A percentile compares a stretch with the other conserved stretches of the same genome.
These are phyloP conservation scores for Colletotrichum sp. DNA, from an alignment of 2,329 filamentous ascomycete genomes.

Conservation along the genomic window DNA sequence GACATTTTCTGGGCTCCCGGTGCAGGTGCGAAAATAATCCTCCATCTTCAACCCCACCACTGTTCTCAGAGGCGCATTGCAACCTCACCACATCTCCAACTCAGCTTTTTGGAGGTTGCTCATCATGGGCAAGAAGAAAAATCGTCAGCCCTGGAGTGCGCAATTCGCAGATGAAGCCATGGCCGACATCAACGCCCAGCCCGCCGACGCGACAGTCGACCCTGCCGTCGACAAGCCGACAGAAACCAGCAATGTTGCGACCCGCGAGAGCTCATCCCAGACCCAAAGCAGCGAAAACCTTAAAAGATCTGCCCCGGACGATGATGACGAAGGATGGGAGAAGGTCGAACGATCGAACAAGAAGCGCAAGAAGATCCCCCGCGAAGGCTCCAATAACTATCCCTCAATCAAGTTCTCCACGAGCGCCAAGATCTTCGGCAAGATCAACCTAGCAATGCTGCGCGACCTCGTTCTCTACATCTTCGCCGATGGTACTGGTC, in stretches of 20 bases:
- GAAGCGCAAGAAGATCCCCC: slow-evolving; percentile 67
- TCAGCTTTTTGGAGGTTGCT: background rate
- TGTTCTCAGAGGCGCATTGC: background rate
- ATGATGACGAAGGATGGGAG: slow-evolving; percentile 56
- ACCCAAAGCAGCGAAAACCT: slow-evolving; percentile 43
- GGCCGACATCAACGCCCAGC: background rate
- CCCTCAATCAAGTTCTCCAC: slow-evolving; percentile 63
- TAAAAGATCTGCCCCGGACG: slow-evolving; percentile 53
- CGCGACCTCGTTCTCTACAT: slow-evolving; percentile 71
- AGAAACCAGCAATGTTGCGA: background rate
- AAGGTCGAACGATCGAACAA: slow-evolving; percentile 59
- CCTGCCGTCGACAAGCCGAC: background rate
- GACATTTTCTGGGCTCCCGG: background rate
- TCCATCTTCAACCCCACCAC: background rate
- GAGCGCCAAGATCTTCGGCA: slow-evolving; percentile 63
- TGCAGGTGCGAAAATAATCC: background rate
- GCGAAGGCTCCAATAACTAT: slow-evolving; percentile 60
- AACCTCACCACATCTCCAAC: background rate
- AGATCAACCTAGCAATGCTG: slow-evolving; percentile 67
- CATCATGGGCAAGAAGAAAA: slow-evolving; percentile 10
- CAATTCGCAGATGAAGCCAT: background rate
- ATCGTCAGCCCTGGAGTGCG: slow-evolving; percentile 8
- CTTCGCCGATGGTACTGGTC: slow-evolving; percentile 68
- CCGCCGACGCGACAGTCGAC: background rate
- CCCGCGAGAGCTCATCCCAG: slow-evolving; percentile 15